These are phyloP conservation scores for Nothophoma quercina DNA, from an alignment of 2,329 filamentous ascomycete genomes.

Conservation along the genomic window DNA sequence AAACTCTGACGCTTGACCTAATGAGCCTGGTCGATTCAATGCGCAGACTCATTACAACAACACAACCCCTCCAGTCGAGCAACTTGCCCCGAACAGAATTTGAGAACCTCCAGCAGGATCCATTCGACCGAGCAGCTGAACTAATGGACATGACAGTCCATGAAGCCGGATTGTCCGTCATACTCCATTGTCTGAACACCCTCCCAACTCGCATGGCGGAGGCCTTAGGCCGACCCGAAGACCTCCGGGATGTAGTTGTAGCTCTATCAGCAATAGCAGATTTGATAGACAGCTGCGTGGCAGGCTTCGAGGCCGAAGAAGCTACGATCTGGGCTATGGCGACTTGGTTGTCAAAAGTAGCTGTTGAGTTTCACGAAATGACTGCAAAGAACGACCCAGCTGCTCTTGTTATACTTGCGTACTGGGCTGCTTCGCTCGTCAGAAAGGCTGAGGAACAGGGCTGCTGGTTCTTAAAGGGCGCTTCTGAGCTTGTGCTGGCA, in stretches of 20 bases:
- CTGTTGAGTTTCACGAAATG: conserved; percentile 30
- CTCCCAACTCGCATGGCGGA: background rate
- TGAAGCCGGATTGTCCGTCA: background rate
- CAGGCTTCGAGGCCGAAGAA: conserved; percentile 23
- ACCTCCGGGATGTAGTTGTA: background rate
- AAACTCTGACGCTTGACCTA: too few relatives aligned
- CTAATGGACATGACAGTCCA: background rate
- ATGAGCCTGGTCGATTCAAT: too few relatives aligned
- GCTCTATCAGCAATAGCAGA: background rate
- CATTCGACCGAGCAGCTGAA: background rate
- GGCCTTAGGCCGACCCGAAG: background rate
- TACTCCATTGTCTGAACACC: background rate
- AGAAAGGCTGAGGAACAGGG: conserved; percentile 14
- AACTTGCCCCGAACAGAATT: too few relatives aligned
- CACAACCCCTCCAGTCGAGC: too few relatives aligned
- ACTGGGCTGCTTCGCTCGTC: conserved; percentile 32
- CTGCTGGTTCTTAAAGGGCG: conserved; percentile 5
- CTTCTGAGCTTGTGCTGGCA: background rate
- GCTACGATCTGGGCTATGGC: conserved; percentile 23
- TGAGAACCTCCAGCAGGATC: background rate
- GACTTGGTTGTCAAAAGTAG: conserved; percentile 30
- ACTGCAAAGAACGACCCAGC: conserved; percentile 18
- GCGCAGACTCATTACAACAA: too few relatives aligned
- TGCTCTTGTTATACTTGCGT: conserved; percentile 34
- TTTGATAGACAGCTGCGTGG: conserved; percentile 24